Conservation (phyloP, 1,139 yeast species). For the Sugiyamaella pinicola region DNA sequence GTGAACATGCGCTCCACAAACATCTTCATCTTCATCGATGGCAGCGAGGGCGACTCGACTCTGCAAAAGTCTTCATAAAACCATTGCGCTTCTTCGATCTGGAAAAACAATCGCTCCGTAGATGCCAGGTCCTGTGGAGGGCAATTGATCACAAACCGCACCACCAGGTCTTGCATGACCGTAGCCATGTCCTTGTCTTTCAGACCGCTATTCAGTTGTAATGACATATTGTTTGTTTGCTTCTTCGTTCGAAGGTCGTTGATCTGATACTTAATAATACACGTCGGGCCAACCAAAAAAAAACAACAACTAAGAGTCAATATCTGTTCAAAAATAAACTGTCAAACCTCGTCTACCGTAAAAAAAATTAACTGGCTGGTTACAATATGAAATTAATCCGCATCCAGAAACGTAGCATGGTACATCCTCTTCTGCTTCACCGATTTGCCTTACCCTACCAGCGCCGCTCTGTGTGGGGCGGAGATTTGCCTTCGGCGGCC, state of each 20-base stretch:
- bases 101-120: slow-evolving; percentile 86
- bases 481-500: too few species aligned
- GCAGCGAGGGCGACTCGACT: slow-evolving; percentile 72
- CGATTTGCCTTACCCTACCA: not conserved
- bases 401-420: not conserved
- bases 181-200: slow-evolving; percentile 58
- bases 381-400: not conserved
- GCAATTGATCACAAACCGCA: slow-evolving; percentile 85
- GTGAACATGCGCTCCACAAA: slow-evolving; percentile 74
- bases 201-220: slow-evolving; percentile 33
- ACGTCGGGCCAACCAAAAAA: too few species aligned
- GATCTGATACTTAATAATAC: too few species aligned
- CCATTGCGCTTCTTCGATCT: slow-evolving; percentile 99
- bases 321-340: not conserved
- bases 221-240: too few species aligned
- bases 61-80: slow-evolving; percentile 87
- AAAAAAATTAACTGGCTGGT: not conserved
- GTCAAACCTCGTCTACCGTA: too few species aligned
- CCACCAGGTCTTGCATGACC: slow-evolving; percentile 83
- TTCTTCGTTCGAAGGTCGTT: too few species aligned
- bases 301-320: too few species aligned
- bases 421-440: not conserved
- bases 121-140: slow-evolving; percentile 89
- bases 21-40: slow-evolving; percentile 75
- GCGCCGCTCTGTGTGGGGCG: not conserved